A percentile compares a stretch with the other conserved stretches of the same genome.
Conservation (phyloP, 345 rosid species). For the Euphorbia peplus region DNA sequence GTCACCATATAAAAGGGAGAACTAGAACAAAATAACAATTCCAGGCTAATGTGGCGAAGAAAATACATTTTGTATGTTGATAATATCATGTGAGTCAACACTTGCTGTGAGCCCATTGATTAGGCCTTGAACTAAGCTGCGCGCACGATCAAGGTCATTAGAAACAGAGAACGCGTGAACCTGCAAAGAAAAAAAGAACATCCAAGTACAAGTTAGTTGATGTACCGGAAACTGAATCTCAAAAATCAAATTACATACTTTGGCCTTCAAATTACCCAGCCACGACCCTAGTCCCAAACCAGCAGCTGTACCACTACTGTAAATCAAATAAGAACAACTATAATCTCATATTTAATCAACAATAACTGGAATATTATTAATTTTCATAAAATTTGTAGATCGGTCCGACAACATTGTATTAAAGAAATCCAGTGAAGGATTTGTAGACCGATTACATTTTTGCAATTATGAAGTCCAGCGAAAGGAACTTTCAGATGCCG, state of each 20-base stretch:
- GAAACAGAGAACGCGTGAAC: slow-evolving; percentile 94
- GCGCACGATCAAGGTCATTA: slow-evolving; percentile 89
- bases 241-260: slow-evolving; percentile 39
- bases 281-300: slow-evolving; percentile 81
- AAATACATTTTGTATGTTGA: slow-evolving; percentile 70
- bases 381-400: too few species aligned
- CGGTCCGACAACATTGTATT: too few species aligned
- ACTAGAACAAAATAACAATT: neutral
- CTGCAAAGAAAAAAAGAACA: slow-evolving; percentile 35
- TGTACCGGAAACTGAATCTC: slow-evolving; percentile 2
- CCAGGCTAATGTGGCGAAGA: neutral
- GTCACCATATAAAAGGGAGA: neutral
- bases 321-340: slow-evolving; percentile 21
- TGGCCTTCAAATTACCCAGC: slow-evolving; percentile 73
- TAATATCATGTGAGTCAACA: slow-evolving; percentile 59
- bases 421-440: too few species aligned
- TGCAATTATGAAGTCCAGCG: neutral
- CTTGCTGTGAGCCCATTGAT: slow-evolving; percentile 79
- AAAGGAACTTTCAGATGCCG: neutral
- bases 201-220: slow-evolving; percentile 11
- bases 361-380: neutral
- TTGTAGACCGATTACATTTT: too few species aligned
- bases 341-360: neutral
- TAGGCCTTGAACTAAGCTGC: slow-evolving; percentile 77
- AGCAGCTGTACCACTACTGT: slow-evolving; percentile 86